Base-by-base conservation (phyloP, 495 filamentous ascomycete species). In the Letharia lupina region DNA sequence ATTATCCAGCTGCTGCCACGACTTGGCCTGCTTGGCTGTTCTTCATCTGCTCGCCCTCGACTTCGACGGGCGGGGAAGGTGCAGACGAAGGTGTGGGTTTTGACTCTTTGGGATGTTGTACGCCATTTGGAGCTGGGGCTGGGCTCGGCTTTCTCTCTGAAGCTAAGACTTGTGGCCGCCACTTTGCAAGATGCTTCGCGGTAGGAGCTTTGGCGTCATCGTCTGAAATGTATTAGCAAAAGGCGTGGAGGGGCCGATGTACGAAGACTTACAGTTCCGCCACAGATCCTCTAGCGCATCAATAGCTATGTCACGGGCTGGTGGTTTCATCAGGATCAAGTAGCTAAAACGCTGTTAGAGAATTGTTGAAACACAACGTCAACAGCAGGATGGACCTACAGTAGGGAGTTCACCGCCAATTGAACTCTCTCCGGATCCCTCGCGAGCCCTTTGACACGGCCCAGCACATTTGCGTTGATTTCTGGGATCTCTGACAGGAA, bases 401-500 rank as follows among this genome's bases (percentile, higher is more conserved):
- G 79, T 68, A 89, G 72, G 39, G 85, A 80, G 62, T 85, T 84
- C 40, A 84, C 80, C 31, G 83, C 83, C 40, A 90, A 73, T 63
- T 79, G 80, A 40, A 89, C 83, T 62, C 88, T 84, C 73, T 93
- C 92, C 4, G 94, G 94, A 77, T 99, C 93, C 71, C 85, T 83
- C 45, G 94, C 96, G 28, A 99, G 80, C 61, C 83, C 83, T 74
- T 91, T 89, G 54, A 97, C 83, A 62, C 89, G 81, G 40, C 86
- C 80, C 18, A 96, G 81, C 66, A 97, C 81, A 15, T 83, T 77
- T 31, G 78, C 71, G 33, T 84, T 89, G 40, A 99, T 78, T 45
- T 88, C 88, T 0, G 94, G 95, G 59, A 98, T 86, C 75, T 99
- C 95, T 42, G 90, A 91, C 15, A 99, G 80, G 74, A 97, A 95